Evolutionary conservation across 2,329 filamentous ascomycete genomes (phyloP), one percentile per base, ranked within the genome.

Genomic region (Sporothrix sp.): DNA sequence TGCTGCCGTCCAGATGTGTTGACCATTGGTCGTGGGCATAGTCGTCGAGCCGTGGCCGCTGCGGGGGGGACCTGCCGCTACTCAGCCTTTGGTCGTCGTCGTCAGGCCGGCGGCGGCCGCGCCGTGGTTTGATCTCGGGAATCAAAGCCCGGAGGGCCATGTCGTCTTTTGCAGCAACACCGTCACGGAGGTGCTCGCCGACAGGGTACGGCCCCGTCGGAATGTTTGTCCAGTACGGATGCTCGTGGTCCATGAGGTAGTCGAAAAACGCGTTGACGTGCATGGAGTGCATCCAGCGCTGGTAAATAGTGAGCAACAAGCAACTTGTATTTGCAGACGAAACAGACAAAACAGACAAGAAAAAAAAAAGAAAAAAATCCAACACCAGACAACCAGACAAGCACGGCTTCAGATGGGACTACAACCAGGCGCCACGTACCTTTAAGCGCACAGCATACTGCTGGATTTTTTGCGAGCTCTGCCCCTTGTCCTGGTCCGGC

Each of bases 231-330:
- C 84, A 95, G 65, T 96, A 96, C 0, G 79, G 68, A 65, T 94
- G 88, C 23, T 78, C 71, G 56, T 88, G 88, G 44, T 81, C 80
- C 55, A 91, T 74, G 18, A 94, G 78, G 63, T 88, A 96, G 63
- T 95, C 88, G 61, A 95, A 96, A 64, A 96, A 96, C 10, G 88
- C 86, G 71, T 95, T 87, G 48, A 95, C 81, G 64, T 95, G 90
- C 85, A 95, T 91, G 5, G 89, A 90, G 63, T 88, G 87, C 87
- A 96, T 93, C 90, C 90, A 96, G 62, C 91, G 83, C 86, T 87
- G 39, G 52, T 21, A 46, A 27, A 9, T 23, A n/a, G 1, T n/a
- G n/a, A n/a, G n/a, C n/a, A n/a, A n/a, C n/a, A n/a, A n/a, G n/a
- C n/a, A n/a, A n/a, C n/a, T n/a, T n/a, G n/a, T n/a, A n/a, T n/a